Conservation (phyloP, 2,329 filamentous ascomycete species). For the Fusarium chuoi region DNA sequence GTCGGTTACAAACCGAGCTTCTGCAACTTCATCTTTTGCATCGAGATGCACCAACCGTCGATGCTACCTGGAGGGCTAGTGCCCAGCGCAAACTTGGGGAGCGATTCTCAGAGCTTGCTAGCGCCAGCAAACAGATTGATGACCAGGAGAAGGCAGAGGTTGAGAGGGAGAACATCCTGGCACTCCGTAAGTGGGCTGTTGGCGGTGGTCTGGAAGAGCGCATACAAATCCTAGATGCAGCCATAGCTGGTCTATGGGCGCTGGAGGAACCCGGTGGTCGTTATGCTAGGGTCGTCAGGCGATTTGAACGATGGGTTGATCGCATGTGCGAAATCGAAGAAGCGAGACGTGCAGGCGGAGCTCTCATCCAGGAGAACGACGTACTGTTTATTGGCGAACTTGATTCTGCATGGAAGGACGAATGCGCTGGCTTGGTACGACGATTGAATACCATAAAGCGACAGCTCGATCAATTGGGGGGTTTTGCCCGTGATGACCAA, state of each 20-base stretch:
- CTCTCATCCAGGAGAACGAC: constrained; percentile 49
- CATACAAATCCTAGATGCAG: constrained; percentile 66
- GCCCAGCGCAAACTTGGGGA: constrained; percentile 60
- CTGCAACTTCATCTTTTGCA: constrained; percentile 74
- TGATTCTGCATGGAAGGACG: constrained; percentile 67
- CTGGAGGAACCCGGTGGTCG: constrained; percentile 66
- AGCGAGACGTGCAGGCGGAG: constrained; percentile 53
- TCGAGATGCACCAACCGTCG: constrained; percentile 58
- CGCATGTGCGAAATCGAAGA: constrained; percentile 59
- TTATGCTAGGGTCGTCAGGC: constrained; percentile 63
- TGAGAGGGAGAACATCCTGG: constrained; percentile 62
- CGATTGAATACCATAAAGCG: constrained; percentile 65
- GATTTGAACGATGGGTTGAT: constrained; percentile 70
- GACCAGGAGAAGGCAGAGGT: constrained; percentile 54
- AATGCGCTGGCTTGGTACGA: constrained; percentile 62
- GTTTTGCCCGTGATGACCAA: constrained; percentile 17
- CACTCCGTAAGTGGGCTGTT: constrained; percentile 62
- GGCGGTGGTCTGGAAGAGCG: constrained; percentile 62
- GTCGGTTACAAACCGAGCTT: constrained; percentile 70
- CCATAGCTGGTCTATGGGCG: constrained; percentile 67
- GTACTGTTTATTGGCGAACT: constrained; percentile 65
- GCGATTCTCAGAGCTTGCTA: constrained; percentile 56
- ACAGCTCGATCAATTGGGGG: constrained; percentile 60
- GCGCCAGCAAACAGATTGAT: constrained; percentile 49
- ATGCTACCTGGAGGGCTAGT: constrained; percentile 65